Evolutionary conservation across 306 rosid genomes (phyloP).

Genomic region (Dalbergia oliveri): DNA sequence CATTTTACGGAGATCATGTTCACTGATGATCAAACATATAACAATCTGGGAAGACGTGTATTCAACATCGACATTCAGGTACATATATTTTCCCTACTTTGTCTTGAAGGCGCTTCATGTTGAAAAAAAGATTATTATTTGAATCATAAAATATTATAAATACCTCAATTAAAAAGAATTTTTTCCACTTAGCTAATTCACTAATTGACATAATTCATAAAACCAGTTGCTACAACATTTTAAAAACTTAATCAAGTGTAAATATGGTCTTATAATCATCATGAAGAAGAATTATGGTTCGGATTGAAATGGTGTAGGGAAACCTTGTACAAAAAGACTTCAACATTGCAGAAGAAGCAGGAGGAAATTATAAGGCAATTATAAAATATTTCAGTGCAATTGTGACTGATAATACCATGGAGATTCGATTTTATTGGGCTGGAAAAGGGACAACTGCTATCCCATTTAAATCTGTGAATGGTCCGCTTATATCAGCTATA

Average conservation of each 20-base stretch:
- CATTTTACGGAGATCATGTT: constrained; percentile 8
- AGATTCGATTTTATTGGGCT: neutral
- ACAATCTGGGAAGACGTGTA: neutral
- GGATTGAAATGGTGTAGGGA: neutral
- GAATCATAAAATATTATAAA: too few relatives aligned
- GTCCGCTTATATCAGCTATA: neutral
- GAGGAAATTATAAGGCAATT: neutral
- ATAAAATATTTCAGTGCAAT: neutral
- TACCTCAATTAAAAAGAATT: too few relatives aligned
- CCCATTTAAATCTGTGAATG: neutral
- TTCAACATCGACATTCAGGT: neutral
- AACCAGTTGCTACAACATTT: too few relatives aligned
- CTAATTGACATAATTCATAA: too few relatives aligned
- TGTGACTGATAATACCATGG: neutral
- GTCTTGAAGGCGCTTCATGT: too few relatives aligned
- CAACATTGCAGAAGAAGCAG: neutral
- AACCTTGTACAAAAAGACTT: neutral
- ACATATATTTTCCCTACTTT: neutral
- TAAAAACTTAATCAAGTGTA: too few relatives aligned
- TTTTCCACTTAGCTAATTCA: too few relatives aligned
- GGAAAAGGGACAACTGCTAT: neutral
- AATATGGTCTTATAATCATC: too few relatives aligned
- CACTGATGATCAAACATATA: neutral
- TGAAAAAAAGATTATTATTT: too few relatives aligned
- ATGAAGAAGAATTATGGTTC: neutral